A percentile compares a stretch with the other conserved stretches of the same genome.
phyloP scores from a whole-genome alignment of 148 eudicot genomes.

The Vaccinium myrtillus region DNA sequence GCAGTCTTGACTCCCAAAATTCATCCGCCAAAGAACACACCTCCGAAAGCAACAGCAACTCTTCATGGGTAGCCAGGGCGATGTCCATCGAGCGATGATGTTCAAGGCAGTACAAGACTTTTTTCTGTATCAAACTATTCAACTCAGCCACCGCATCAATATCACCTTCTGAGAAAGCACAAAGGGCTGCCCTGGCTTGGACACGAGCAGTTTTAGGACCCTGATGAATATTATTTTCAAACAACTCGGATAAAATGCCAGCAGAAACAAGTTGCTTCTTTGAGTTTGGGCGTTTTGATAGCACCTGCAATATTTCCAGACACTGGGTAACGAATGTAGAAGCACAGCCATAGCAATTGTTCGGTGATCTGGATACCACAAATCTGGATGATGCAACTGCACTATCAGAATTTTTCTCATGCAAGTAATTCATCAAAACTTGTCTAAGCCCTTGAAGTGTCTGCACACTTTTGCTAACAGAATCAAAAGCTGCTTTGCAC shows the following conservation, averaged over 20 bases:
- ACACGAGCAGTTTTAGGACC: constrained; percentile 96
- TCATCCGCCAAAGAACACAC: constrained; percentile 95
- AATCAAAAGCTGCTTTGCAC: constrained; percentile 99
- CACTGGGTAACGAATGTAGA: constrained; percentile 91
- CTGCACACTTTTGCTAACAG: constrained; percentile 99
- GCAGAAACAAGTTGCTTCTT: constrained; percentile 92
- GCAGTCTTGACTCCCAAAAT: constrained; percentile 94
- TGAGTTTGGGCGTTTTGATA: constrained; percentile 83
- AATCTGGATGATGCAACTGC: constrained; percentile 63
- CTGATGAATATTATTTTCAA: constrained; percentile 96
- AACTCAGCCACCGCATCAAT: constrained; percentile 79
- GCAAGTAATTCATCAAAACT: constrained; percentile 92
- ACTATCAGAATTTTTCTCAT: constrained; percentile 65
- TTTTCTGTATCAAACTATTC: constrained; percentile 85
- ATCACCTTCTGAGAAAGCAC: constrained; percentile 98
- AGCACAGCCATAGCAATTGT: constrained; percentile 99
- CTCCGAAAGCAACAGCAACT: constrained; percentile 89
- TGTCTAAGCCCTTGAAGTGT: constrained; percentile 99
- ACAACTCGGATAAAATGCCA: constrained; percentile 91
- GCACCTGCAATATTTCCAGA: constrained; percentile 90
- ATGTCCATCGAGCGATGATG: constrained; percentile 99
- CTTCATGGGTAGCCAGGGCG: constrained; percentile 92
- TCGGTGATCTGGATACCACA: constrained; percentile 81
- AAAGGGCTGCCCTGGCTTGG: constrained; percentile 96
- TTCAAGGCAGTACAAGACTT: constrained; percentile 92